phyloP scores from a whole-genome alignment of 495 filamentous ascomycete species.

The Penicillium mononematosum region DNA sequence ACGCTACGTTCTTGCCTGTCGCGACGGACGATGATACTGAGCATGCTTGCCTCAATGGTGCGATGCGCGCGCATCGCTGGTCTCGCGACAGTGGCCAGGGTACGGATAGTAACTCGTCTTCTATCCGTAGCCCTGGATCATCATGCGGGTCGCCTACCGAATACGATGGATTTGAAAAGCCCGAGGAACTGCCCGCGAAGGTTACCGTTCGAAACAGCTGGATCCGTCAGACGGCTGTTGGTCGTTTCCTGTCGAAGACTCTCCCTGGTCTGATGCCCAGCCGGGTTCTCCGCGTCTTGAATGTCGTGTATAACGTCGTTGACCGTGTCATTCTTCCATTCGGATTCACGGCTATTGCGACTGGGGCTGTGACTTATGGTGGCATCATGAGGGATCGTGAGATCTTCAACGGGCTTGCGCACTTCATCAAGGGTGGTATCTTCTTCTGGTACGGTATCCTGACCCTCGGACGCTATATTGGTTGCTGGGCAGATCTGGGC shows the following conservation, averaged over 20 bases:
- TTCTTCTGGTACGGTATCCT: slow-evolving; percentile 92
- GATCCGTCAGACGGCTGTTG: slow-evolving; percentile 44
- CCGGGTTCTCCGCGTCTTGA: slow-evolving; percentile 57
- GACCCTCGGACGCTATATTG: slow-evolving; percentile 86
- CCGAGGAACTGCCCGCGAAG: slow-evolving; percentile 45
- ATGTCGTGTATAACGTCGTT: slow-evolving; percentile 57
- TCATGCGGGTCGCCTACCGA: slow-evolving; percentile 54
- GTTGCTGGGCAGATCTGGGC: slow-evolving; percentile 85
- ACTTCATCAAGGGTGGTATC: slow-evolving; percentile 95
- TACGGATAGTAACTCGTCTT: slow-evolving; percentile 69
- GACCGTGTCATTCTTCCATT: slow-evolving; percentile 63
- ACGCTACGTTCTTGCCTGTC: slow-evolving; percentile 62
- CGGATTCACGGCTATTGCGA: slow-evolving; percentile 62
- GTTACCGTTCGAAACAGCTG: slow-evolving; percentile 40
- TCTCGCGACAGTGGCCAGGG: slow-evolving; percentile 90
- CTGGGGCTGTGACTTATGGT: slow-evolving; percentile 65
- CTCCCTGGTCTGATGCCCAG: slow-evolving; percentile 59
- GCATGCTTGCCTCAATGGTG: slow-evolving; percentile 45
- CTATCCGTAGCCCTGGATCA: slow-evolving; percentile 63
- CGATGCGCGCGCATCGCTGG: slow-evolving; percentile 56
- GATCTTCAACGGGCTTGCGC: slow-evolving; percentile 84
- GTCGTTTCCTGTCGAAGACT: slow-evolving; percentile 47
- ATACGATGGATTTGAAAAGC: slow-evolving; percentile 52
- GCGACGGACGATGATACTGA: slow-evolving; percentile 67
- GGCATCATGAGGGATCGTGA: slow-evolving; percentile 63